Percentiles rank a stretch among this genome's conserved stretches.
phyloP scores from a whole-genome alignment of 805 yeast genomes.

The Helenozyma rhizophorensis region DNA sequence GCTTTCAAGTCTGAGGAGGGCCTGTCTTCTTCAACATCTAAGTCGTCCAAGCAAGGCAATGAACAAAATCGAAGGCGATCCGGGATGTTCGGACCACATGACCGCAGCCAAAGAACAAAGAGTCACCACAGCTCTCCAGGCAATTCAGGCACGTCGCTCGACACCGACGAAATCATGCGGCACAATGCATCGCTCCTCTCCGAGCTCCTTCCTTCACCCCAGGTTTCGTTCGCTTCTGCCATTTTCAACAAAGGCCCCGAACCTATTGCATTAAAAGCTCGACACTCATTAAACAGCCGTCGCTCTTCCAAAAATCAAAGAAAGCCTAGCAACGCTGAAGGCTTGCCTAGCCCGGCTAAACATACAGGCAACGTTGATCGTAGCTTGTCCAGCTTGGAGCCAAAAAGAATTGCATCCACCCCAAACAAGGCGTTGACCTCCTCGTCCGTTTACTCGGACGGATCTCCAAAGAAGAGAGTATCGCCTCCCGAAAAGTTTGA shows the following conservation, averaged over 20 bases:
- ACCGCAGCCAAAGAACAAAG: neutral
- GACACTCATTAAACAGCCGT: neutral
- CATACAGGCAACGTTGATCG: neutral
- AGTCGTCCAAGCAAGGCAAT: neutral
- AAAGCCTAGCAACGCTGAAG: neutral
- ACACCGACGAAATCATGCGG: slow-evolving; percentile 27
- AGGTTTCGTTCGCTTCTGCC: slow-evolving; percentile 16
- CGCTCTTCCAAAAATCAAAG: neutral
- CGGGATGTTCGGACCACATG: neutral
- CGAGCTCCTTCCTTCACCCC: slow-evolving; percentile 37
- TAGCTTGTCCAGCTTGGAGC: neutral
- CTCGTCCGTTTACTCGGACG: neutral
- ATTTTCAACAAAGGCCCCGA: neutral
- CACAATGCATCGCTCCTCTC: slow-evolving; percentile 29
- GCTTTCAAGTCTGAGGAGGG: neutral
- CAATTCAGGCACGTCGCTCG: slow-evolving; percentile 17
- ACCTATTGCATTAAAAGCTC: neutral
- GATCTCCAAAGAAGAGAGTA: neutral
- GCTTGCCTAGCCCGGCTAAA: neutral
- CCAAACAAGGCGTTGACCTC: neutral
- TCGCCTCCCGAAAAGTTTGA: neutral
- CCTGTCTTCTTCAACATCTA: neutral
- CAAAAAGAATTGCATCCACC: neutral
- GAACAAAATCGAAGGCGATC: neutral
- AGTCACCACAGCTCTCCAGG: too few relatives aligned